Conservation (phyloP, 2,329 filamentous ascomycete species). For the Lecanicillium sp. region DNA sequence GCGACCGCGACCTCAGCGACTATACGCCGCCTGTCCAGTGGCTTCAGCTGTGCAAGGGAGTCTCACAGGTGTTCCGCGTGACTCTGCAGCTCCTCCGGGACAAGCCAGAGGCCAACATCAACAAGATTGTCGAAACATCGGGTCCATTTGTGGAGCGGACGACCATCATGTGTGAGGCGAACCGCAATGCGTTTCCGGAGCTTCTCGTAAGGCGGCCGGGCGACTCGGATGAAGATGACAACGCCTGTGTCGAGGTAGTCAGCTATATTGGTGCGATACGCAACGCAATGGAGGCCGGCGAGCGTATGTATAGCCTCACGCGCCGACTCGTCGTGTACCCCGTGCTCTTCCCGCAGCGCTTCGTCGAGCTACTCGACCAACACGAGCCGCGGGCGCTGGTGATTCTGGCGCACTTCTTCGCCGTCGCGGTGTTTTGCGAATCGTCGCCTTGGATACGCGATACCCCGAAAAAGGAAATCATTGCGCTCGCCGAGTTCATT, state of each 20-base stretch:
- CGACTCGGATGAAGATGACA: constrained; percentile 14
- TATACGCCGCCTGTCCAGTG: constrained; percentile 22
- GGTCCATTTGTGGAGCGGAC: constrained; percentile 14
- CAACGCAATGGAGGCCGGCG: constrained; percentile 13
- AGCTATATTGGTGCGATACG: constrained; percentile 18
- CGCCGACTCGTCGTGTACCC: constrained; percentile 19
- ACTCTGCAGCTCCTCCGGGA: constrained; percentile 14
- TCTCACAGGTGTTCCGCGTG: constrained; percentile 17
- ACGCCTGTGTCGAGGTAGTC: constrained; percentile 17
- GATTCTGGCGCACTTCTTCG: constrained; percentile 22
- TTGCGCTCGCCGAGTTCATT: constrained; percentile 12
- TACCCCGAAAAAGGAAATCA: constrained; percentile 10
- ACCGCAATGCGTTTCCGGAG: constrained; percentile 13
- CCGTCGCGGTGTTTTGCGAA: constrained; percentile 14
- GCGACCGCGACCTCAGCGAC: constrained; percentile 16
- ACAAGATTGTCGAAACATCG: constrained; percentile 14
- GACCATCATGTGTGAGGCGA: constrained; percentile 5
- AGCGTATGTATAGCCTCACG: constrained; percentile 14
- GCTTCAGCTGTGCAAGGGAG: constrained; percentile 21
- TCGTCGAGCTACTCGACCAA: constrained; percentile 17
- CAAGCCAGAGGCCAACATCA: constrained; percentile 15
- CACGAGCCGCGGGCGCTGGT: constrained; percentile 19
- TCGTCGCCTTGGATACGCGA: constrained; percentile 17
- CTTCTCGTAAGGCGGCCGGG: constrained; percentile 7
- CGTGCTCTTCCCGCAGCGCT: constrained; percentile 17